Evolutionary conservation across 139 green algal species (phyloP), one percentile per base, ranked within the genome.

Genomic region (Chlorella ohadii): DNA sequence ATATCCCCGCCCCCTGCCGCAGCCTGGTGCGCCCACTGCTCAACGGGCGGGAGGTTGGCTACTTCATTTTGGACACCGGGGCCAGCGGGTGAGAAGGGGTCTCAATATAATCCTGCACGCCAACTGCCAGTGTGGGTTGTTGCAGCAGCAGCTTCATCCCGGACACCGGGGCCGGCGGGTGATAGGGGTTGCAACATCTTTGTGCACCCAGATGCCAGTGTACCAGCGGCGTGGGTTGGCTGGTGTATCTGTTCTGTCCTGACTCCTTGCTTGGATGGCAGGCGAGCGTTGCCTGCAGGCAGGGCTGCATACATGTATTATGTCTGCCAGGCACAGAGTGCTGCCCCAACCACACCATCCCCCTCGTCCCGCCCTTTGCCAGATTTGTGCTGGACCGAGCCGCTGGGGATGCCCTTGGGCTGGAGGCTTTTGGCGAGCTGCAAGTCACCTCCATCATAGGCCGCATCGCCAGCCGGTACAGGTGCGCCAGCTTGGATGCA

Each of bases 61-160:
- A 83, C 59, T 89, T 90, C 67, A 83, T 91, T 28, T 28, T 91
- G 41, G 87, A 91, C 76, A 91, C 87, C 0, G 87, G 87, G 0
- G 87, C 87, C 38, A 59, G 51, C 51, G 51, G 51, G 51, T 59
- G 51, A 59, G 51, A n/a, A n/a, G n/a, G n/a, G n/a, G n/a, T n/a
- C n/a, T n/a, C n/a, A n/a, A n/a, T n/a, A n/a, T n/a, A n/a, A n/a
- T n/a, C n/a, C n/a, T n/a, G n/a, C n/a, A n/a, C n/a, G n/a, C n/a
- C n/a, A n/a, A n/a, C n/a, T n/a, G n/a, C n/a, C n/a, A n/a, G n/a
- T n/a, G n/a, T n/a, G n/a, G n/a, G n/a, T n/a, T n/a, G n/a, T n/a
- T n/a, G n/a, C n/a, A n/a, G n/a, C n/a, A n/a, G n/a, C n/a, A n/a
- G n/a, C 59, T 89, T 90, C 67, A 83, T 91, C 20, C 23, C 91